These are phyloP conservation scores for Eruca vesicaria DNA, from an alignment of 441 rosid genomes.

Conservation along the genomic window DNA sequence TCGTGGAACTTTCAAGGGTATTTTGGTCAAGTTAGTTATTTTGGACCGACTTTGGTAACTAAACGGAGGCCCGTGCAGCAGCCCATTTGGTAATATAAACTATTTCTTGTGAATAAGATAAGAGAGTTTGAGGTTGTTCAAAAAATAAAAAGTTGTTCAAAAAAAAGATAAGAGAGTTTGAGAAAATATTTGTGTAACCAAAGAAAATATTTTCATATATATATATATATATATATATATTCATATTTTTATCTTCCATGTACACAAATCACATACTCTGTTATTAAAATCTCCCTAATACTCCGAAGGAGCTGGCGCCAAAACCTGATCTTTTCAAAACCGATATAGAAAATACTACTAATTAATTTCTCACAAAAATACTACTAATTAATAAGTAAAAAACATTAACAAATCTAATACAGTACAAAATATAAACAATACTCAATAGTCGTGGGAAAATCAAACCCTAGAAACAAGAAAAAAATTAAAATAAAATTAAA, in stretches of 20 bases:
- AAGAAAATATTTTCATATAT: neutral
- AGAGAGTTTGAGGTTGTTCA: neutral
- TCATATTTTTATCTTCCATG: neutral
- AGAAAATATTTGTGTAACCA: neutral
- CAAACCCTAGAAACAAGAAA: conserved; percentile 16
- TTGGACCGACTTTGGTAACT: neutral
- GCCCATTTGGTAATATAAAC: neutral
- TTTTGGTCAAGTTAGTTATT: neutral
- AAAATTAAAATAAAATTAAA: neutral
- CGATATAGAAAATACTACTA: neutral
- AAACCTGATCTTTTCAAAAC: conserved; percentile 48
- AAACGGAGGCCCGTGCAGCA: neutral
- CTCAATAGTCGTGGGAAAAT: conserved; percentile 12
- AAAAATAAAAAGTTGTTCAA: neutral
- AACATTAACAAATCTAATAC: neutral
- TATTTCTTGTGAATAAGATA: neutral
- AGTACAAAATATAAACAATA: neutral
- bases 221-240: too few species aligned
- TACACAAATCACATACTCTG: neutral
- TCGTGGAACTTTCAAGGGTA: neutral
- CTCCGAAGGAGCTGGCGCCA: conserved; percentile 69
- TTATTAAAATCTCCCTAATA: neutral
- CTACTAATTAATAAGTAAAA: neutral
- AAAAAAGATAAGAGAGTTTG: neutral
- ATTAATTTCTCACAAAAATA: neutral